Evolutionary conservation across 768 basidiomycete genomes (phyloP).

Genomic region (Suillus ampliporus): DNA sequence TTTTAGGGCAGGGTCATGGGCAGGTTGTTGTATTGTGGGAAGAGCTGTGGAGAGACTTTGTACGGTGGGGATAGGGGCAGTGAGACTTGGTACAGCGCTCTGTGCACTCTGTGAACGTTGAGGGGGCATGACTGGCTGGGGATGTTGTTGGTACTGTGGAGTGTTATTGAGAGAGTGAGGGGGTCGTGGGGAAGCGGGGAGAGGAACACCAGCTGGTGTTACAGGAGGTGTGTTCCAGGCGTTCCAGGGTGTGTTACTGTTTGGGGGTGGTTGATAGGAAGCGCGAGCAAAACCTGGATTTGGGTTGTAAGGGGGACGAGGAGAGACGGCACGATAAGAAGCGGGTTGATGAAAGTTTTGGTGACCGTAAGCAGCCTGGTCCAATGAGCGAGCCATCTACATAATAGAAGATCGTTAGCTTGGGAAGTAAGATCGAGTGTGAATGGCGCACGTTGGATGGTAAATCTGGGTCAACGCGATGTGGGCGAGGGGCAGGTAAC

Average conservation of each 20-base stretch:
- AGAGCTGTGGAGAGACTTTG: conserved; percentile 59
- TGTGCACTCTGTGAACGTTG: conserved; percentile 18
- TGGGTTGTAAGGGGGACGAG: conserved; percentile 29
- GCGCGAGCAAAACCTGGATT: conserved; percentile 18
- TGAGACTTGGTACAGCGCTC: conserved; percentile 53
- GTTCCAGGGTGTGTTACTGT: conserved; percentile 25
- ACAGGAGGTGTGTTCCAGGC: conserved; percentile 28
- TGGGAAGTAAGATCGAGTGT: too few species aligned
- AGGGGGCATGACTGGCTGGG: conserved; percentile 31
- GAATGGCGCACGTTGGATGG: conserved; percentile 61
- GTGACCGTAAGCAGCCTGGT: conserved; percentile 45
- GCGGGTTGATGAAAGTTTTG: conserved; percentile 28
- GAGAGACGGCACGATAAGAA: conserved; percentile 24
- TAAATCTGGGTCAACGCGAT: conserved; percentile 62
- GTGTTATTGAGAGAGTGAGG: neutral
- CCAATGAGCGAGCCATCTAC: conserved; percentile 69
- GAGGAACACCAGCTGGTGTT: conserved; percentile 21
- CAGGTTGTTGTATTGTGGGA: conserved; percentile 56
- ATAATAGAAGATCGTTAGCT: conserved; percentile 29
- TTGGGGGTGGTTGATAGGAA: conserved; percentile 29
- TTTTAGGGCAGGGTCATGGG: conserved; percentile 62
- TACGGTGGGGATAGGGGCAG: conserved; percentile 71
- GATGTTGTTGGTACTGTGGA: conserved; percentile 25
- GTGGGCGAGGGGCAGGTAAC: conserved; percentile 69
- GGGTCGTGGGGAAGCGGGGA: conserved; percentile 26